phyloP scores from a whole-genome alignment of 1,284 basidiomycete species.

The Waitea zeae region DNA sequence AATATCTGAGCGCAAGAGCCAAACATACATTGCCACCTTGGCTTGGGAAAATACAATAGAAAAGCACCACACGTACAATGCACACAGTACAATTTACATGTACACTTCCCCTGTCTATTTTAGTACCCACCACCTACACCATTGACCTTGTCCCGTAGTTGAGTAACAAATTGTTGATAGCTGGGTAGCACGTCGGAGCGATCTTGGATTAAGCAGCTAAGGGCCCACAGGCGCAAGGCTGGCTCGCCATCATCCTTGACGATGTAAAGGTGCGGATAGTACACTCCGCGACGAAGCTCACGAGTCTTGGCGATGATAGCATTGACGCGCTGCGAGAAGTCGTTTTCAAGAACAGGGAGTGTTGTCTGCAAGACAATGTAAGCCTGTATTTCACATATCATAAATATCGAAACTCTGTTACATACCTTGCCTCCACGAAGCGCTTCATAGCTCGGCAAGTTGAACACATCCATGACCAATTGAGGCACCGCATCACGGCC shows the following conservation, averaged over 20 bases:
- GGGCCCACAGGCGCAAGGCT: conserved; percentile 83
- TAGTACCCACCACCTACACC: no score
- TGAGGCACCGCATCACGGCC: conserved; percentile 94
- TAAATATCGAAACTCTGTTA: no score
- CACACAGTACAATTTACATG: no score
- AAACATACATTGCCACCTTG: no score
- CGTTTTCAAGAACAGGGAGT: conserved; percentile 77
- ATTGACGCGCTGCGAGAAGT: conserved; percentile 87
- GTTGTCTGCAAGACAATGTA: no score
- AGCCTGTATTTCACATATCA: no score
- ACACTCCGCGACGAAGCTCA: conserved; percentile 79
- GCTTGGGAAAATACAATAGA: no score
- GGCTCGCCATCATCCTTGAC: conserved; percentile 98
- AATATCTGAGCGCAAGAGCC: no score
- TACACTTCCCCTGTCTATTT: no score
- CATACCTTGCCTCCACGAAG: conserved; percentile 83
- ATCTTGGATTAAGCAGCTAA: conserved; percentile 91
- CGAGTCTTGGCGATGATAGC: conserved; percentile 87
- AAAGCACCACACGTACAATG: no score
- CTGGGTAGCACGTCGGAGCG: conserved; percentile 88
- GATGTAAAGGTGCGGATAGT: conserved; percentile 90
- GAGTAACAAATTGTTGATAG: conserved; percentile 84
- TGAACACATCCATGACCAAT: conserved; percentile 88
- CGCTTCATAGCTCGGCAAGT: conserved; percentile 75
- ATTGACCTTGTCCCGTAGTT: conserved; percentile 70